Conservation (phyloP, 768 basidiomycete genomes). For the Macrolepiota albuminosa region DNA sequence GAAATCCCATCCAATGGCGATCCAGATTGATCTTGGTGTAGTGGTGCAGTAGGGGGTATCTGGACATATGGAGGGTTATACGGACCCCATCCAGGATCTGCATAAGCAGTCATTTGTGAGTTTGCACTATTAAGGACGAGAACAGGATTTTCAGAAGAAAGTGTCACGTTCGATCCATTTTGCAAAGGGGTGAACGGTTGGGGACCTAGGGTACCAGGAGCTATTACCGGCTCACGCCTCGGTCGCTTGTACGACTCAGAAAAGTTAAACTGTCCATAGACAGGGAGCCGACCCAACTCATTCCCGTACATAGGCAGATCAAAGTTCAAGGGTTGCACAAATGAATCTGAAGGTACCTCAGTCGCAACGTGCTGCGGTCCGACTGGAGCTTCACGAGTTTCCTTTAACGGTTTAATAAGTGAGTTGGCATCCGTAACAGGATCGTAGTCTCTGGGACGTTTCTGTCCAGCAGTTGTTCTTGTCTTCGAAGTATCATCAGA, state of each 20-base stretch:
- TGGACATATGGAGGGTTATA: not conserved
- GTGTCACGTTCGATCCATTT: not conserved
- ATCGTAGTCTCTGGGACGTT: slow-evolving; percentile 16
- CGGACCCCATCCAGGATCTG: not conserved
- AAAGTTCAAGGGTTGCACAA: slow-evolving; percentile 18
- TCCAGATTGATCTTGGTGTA: not conserved
- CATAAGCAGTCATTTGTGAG: not conserved
- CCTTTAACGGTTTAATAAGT: not conserved
- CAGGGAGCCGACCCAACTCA: slow-evolving; percentile 53
- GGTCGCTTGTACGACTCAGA: slow-evolving; percentile 20
- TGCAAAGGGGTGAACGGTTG: not conserved
- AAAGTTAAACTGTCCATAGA: slow-evolving; percentile 37
- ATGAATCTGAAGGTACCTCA: slow-evolving; percentile 6
- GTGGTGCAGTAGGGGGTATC: not conserved
- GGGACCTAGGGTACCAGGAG: not conserved
- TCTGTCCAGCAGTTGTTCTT: slow-evolving; percentile 7
- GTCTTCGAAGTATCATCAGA: slow-evolving; percentile 2
- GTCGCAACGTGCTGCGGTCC: slow-evolving; percentile 24
- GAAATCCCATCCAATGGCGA: slow-evolving; percentile 18
- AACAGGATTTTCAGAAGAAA: not conserved
- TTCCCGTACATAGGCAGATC: slow-evolving; percentile 52
- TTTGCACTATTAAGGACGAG: not conserved
- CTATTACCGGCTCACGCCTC: not conserved
- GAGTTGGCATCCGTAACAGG: not conserved
- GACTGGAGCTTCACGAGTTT: slow-evolving; percentile 22